These are phyloP conservation scores for Nevesoporus exiguus DNA, from an alignment of 768 basidiomycete species.

Conservation along the genomic window DNA sequence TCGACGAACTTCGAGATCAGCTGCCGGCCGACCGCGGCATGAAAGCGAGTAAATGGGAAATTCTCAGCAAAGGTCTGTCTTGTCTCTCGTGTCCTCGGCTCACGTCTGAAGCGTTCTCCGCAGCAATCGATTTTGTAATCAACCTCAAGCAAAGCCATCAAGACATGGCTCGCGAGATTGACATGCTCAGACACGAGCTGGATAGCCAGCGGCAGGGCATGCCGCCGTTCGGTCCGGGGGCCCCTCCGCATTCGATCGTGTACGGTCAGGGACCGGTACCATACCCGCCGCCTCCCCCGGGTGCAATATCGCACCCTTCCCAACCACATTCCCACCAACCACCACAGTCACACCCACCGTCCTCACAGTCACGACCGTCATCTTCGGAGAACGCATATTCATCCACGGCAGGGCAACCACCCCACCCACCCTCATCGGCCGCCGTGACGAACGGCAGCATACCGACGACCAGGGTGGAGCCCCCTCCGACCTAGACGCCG, in stretches of 20 bases:
- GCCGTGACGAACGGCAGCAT: constrained; percentile 40
- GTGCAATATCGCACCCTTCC: constrained; percentile 42
- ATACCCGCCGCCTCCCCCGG: constrained; percentile 45
- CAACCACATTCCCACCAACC: constrained; percentile 33
- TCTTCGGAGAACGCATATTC: constrained; percentile 61
- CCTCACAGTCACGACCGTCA: constrained; percentile 50
- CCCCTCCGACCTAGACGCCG: constrained; percentile 34
- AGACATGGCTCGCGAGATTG: constrained; percentile 76
- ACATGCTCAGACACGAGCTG: constrained; percentile 72
- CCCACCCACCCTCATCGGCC: constrained; percentile 27
- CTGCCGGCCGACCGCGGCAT: constrained; percentile 89
- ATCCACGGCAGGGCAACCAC: constrained; percentile 36
- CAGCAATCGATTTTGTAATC: constrained; percentile 86
- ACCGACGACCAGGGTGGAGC: constrained; percentile 41
- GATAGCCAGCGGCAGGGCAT: constrained; percentile 59
- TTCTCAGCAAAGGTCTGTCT: constrained; percentile 83
- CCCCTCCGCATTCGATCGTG: constrained; percentile 45
- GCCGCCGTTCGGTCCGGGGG: constrained; percentile 47
- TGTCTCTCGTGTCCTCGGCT: not conserved
- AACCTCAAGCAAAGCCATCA: constrained; percentile 74
- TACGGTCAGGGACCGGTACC: constrained; percentile 50
- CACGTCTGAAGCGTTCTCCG: constrained; percentile 4
- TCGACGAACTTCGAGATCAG: constrained; percentile 92
- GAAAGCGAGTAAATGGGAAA: constrained; percentile 99
- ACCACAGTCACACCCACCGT: constrained; percentile 30